phyloP scores from a whole-genome alignment of 176 grass and related monocot species.

The Oryza nivara region DNA sequence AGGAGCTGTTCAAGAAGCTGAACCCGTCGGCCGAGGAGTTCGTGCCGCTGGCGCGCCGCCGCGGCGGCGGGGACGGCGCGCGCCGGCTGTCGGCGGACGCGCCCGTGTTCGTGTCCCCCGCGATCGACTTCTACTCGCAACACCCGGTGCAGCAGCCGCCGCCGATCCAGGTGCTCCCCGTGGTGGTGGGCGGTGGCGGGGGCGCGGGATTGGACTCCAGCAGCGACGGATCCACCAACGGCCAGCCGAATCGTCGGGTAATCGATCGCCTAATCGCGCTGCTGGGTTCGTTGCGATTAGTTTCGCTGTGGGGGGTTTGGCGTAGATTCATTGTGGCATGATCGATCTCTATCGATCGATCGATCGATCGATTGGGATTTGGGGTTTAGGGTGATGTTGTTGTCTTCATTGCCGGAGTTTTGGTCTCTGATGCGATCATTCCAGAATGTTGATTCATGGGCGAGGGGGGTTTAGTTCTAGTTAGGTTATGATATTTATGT shows the following conservation, averaged over 20 bases:
- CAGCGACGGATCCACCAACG: slow-evolving; percentile 72
- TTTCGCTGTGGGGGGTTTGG: slow-evolving; percentile 33
- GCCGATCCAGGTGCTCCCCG: slow-evolving; percentile 55
- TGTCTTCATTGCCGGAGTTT: slow-evolving; percentile 36
- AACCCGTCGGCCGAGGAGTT: slow-evolving; percentile 91
- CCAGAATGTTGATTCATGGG: not conserved
- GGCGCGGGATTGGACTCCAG: slow-evolving; percentile 60
- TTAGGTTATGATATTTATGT: not conserved
- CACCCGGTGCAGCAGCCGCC: slow-evolving; percentile 36
- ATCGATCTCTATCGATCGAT: slow-evolving; percentile 29
- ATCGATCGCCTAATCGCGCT: slow-evolving; percentile 26
- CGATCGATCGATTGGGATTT: slow-evolving; percentile 34
- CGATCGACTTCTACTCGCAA: slow-evolving; percentile 52
- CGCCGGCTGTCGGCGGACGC: slow-evolving; percentile 53
- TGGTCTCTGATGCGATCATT: slow-evolving; percentile 3
- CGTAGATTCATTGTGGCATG: not conserved
- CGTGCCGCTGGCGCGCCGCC: slow-evolving; percentile 59
- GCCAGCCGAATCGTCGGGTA: slow-evolving; percentile 70
- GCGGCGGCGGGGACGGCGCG: slow-evolving; percentile 16
- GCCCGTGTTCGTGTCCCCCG: slow-evolving; percentile 51
- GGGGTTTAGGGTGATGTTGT: slow-evolving; percentile 35
- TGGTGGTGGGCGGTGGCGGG: slow-evolving; percentile 33
- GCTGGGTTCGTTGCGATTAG: slow-evolving; percentile 2
- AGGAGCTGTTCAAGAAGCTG: slow-evolving; percentile 82
- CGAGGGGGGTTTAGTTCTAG: slow-evolving; percentile 39